phyloP scores from a whole-genome alignment of 2,329 filamentous ascomycete genomes.

The Colletotrichum orchidophilum region DNA sequence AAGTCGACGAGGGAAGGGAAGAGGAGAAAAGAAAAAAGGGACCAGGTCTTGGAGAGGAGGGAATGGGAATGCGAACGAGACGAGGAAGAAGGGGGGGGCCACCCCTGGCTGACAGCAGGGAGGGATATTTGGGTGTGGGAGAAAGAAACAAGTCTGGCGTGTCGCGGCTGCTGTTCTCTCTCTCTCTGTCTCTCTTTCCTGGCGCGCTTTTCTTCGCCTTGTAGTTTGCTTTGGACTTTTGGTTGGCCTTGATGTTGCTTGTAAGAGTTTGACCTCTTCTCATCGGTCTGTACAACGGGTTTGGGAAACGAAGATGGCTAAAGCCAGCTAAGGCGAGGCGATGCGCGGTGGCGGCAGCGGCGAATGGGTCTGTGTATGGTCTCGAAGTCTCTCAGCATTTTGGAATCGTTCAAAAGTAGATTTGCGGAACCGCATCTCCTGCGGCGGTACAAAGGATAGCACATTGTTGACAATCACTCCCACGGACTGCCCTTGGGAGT shows the following conservation, averaged over 20 bases:
- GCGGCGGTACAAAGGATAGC: background rate
- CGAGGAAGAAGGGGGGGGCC: background rate
- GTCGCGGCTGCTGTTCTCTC: background rate
- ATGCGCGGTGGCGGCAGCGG: background rate
- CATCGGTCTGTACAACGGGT: background rate
- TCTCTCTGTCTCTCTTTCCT: background rate
- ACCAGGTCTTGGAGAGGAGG: conserved; percentile 3
- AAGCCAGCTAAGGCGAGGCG: background rate
- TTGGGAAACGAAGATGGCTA: background rate
- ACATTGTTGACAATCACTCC: background rate
- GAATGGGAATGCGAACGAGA: background rate
- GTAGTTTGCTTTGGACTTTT: background rate
- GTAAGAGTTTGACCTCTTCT: no score
- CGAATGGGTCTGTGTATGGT: background rate
- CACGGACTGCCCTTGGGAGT: no score
- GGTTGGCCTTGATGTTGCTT: background rate
- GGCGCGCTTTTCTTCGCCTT: background rate
- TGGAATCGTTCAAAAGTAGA: background rate
- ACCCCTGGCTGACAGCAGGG: conserved; percentile 23
- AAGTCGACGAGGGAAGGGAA: background rate
- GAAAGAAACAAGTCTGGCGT: conserved; percentile 5
- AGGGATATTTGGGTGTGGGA: conserved; percentile 26
- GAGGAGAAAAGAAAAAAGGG: conserved; percentile 18
- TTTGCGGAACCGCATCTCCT: background rate
- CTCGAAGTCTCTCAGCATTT: background rate